Evolutionary conservation across 1,284 basidiomycete genomes (phyloP).

Genomic region (Exobasidium cylindrosporum): DNA sequence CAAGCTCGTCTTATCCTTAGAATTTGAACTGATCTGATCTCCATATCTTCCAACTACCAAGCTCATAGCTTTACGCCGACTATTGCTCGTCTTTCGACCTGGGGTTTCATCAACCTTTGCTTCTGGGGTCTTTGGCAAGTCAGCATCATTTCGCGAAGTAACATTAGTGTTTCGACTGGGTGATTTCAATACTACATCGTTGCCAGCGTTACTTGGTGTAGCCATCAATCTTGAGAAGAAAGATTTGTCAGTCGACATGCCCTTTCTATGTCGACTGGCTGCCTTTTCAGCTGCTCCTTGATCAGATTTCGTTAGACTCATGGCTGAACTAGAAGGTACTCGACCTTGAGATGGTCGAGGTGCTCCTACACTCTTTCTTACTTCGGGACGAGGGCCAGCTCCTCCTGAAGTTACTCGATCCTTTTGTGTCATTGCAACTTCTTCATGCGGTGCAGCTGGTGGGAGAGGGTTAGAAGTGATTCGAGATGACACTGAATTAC

Average conservation of each 20-base stretch:
- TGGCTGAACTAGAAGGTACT: background rate
- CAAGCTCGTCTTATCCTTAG: conserved; percentile 24
- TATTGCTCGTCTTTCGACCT: conserved; percentile 16
- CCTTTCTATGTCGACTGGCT: conserved; percentile 37
- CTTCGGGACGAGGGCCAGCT: background rate
- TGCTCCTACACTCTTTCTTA: background rate
- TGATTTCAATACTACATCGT: background rate
- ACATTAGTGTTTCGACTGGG: background rate
- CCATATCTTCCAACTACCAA: conserved; percentile 34
- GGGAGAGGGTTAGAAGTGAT: background rate
- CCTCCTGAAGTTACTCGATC: conserved; percentile 18
- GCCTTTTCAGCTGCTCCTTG: conserved; percentile 1
- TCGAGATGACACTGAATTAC: background rate
- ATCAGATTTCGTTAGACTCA: background rate
- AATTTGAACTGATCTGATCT: conserved; percentile 23
- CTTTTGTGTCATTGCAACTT: conserved; percentile 4
- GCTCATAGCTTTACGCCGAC: conserved; percentile 47
- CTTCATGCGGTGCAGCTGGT: background rate
- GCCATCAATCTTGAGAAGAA: conserved; percentile 41
- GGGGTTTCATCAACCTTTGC: conserved; percentile 24
- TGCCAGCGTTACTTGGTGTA: conserved; percentile 9
- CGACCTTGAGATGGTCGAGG: background rate
- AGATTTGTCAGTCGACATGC: conserved; percentile 49
- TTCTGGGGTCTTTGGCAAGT: conserved; percentile 12
- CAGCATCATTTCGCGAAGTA: background rate